Evolutionary conservation across 352 stramenopile species (phyloP).

Genomic region (Peronospora destructor): DNA sequence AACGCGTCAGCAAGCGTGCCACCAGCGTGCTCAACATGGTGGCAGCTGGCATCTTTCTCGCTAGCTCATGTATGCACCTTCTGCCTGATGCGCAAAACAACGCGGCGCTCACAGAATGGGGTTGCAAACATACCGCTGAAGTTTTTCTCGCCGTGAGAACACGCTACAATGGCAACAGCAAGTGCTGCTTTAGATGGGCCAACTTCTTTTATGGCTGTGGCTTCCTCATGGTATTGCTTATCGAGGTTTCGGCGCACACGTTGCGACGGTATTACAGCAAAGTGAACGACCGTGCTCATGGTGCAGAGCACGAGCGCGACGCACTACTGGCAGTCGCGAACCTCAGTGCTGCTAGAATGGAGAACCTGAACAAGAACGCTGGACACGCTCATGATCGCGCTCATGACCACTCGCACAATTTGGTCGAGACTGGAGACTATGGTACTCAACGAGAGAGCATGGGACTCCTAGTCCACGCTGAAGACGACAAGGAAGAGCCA

Average conservation of each 20-base stretch:
- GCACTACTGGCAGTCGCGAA: constrained; percentile 19
- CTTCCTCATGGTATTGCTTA: constrained; percentile 66
- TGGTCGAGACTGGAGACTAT: constrained; percentile 23
- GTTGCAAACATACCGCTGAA: constrained; percentile 37
- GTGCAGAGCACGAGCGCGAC: constrained; percentile 22
- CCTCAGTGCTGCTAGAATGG: constrained; percentile 11
- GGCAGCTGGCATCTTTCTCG: constrained; percentile 73
- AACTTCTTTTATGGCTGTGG: constrained; percentile 78
- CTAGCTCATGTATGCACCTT: constrained; percentile 70
- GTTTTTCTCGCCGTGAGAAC: constrained; percentile 30
- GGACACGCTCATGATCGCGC: constrained; percentile 12
- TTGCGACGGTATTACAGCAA: constrained; percentile 42
- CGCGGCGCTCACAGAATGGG: constrained; percentile 37
- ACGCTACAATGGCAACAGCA: constrained; percentile 23
- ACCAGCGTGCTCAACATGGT: constrained; percentile 78
- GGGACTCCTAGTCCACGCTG: constrained; percentile 1
- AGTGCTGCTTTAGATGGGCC: constrained; percentile 61
- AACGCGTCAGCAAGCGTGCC: constrained; percentile 27
- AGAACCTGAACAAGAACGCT: constrained; percentile 5
- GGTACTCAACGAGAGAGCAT: constrained; percentile 19
- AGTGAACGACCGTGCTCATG: constrained; percentile 14
- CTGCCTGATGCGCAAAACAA: constrained; percentile 73
- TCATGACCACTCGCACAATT: constrained; percentile 3
- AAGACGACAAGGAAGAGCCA: constrained; percentile 17
- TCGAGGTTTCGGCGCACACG: constrained; percentile 64